A percentile compares a stretch with the other conserved stretches of the same genome.
Evolutionary conservation across 2,329 filamentous ascomycete genomes (phyloP).

Genomic region (Fusarium irregulare): DNA sequence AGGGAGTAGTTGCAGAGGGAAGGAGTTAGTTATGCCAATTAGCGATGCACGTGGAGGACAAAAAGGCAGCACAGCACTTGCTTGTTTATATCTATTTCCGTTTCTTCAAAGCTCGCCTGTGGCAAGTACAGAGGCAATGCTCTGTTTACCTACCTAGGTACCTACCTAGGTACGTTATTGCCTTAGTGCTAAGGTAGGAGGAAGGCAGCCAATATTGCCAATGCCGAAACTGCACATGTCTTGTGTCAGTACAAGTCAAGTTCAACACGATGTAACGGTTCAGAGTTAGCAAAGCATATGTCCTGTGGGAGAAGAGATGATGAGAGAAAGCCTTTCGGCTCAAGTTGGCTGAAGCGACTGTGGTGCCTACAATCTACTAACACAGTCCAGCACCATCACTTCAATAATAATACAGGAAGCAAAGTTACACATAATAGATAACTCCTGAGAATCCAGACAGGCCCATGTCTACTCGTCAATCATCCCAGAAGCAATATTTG

Average conservation of each 20-base stretch:
- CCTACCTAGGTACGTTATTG: background rate
- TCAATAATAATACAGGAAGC: background rate
- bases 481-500: slow-evolving; percentile 57
- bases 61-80: background rate
- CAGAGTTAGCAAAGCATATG: background rate
- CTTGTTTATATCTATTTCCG: background rate
- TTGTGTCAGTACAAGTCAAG: background rate
- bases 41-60: background rate
- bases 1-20: slow-evolving; percentile 21
- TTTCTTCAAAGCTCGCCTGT: background rate
- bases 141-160: background rate
- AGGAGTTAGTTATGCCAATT: slow-evolving; percentile 39
- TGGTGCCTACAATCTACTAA: background rate
- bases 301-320: background rate
- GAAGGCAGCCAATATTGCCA: background rate
- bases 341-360: background rate
- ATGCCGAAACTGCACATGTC: background rate
- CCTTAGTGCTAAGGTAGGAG: background rate
- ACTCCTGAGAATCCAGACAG: background rate
- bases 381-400: background rate
- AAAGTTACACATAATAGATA: background rate
- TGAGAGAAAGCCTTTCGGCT: background rate
- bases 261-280: background rate
- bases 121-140: background rate
- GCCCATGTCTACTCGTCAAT: background rate